Evolutionary conservation across 179 eudicot species (phyloP), one percentile per base, ranked within the genome.

Genomic region (Beta corolliflora): DNA sequence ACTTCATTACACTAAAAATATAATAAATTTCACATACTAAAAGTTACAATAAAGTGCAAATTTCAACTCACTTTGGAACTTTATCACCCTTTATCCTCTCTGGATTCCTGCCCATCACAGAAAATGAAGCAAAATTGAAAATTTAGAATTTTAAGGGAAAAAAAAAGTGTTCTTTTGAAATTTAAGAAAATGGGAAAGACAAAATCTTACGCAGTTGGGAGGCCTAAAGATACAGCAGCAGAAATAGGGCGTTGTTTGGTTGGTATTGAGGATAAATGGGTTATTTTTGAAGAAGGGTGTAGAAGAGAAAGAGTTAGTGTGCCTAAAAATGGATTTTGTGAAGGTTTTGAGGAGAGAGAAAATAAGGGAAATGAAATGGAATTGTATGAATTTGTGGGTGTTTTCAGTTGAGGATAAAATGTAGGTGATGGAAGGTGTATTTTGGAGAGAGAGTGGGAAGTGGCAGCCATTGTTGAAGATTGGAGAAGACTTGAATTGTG

Each of bases 51-150:
- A 77, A 71, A 86, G 13, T 14, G 0, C 41, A 67, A 79, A 19
- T 16, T 73, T 60, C 44, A 73, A 88, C 98, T 90, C 89, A 94
- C 98, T 88, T 87, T 81, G 97, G 92, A 54, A 82, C 71, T 87
- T 89, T 84, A 71, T 86, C 94, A 71, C 85, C 79, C 72, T 87
- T 53, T 75, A 79, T 87, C 82, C 88, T 84, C 70, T 91, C 93
- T 18, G 91, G 85, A 14, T 81, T 85, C 83, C 96, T 93, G 91
- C 84, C 73, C 9, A 82, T 76, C 81, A 73, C 80, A 77, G 76
- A 65, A 78, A 54, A 10, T 23, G 14, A 64, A 55, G 48, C 75
- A 75, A 36, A 58, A 53, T 41, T 46, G 23, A 70, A 31, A 71
- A 71, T 64, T 25, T 0, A 23, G 16, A 68, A 21, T 74, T 36